Conservation (phyloP, 306 rosid genomes). For the Malus sylvestris region DNA sequence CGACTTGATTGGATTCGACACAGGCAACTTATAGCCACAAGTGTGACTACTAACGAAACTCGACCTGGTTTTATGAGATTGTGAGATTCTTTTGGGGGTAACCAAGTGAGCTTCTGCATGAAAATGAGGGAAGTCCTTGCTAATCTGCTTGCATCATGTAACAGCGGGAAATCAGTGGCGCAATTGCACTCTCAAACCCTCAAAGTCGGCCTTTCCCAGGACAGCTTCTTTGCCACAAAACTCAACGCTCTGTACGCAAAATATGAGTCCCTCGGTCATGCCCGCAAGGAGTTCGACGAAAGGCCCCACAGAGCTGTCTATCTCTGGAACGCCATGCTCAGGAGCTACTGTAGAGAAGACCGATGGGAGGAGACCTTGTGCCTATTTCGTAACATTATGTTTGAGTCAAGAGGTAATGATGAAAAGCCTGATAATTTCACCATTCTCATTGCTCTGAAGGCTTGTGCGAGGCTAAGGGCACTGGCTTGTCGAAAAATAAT, state of each 20-base stretch:
- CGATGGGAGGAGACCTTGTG: constrained; percentile 43
- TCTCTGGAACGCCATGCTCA: constrained; percentile 60
- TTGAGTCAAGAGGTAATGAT: constrained; percentile 2
- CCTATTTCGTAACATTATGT: constrained; percentile 44
- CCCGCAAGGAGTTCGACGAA: constrained; percentile 59
- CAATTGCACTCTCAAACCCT: too few relatives aligned
- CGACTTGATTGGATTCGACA: too few relatives aligned
- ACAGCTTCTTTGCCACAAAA: constrained; percentile 61
- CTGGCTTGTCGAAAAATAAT: constrained; percentile 37
- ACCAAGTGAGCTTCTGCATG: too few relatives aligned
- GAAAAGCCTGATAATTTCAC: constrained; percentile 58
- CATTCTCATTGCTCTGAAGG: constrained; percentile 48
- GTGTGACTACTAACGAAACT: too few relatives aligned
- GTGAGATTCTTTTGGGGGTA: too few relatives aligned
- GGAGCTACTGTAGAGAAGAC: constrained; percentile 43
- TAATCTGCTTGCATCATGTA: too few relatives aligned
- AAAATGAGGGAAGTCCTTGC: too few relatives aligned
- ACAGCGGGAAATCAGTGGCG: too few relatives aligned
- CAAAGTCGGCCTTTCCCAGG: constrained; percentile 40
- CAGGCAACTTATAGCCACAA: too few relatives aligned
- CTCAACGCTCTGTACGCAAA: constrained; percentile 38
- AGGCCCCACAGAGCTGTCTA: constrained; percentile 35
- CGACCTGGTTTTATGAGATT: too few relatives aligned
- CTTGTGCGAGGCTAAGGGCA: constrained; percentile 38
- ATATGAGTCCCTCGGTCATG: constrained; percentile 35